Conservation (phyloP, 441 rosid genomes). For the Eruca vesicaria region DNA sequence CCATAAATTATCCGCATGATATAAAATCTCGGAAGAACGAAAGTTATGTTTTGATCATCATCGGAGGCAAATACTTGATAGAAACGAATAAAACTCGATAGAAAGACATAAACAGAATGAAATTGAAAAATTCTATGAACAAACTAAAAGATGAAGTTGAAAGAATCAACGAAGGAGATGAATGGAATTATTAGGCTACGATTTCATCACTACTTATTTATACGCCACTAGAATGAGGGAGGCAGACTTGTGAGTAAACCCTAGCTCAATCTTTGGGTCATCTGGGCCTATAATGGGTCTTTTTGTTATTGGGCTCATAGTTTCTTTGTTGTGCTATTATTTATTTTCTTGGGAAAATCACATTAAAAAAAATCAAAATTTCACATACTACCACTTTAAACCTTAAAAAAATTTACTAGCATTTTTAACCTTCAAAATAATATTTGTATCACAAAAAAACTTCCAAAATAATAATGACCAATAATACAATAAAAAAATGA, state of each 20-base stretch:
- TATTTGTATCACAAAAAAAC: too few relatives aligned
- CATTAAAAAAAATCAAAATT: too few relatives aligned
- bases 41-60: slow-evolving; percentile 44
- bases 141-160: neutral
- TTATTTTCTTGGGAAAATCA: too few relatives aligned
- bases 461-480: too few relatives aligned
- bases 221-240: neutral
- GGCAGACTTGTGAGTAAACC: neutral
- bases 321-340: too few relatives aligned
- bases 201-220: neutral
- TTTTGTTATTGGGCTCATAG: neutral
- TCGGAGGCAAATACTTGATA: slow-evolving; percentile 17
- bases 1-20: slow-evolving; percentile 51
- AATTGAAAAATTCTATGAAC: neutral
- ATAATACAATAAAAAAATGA: too few relatives aligned
- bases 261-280: slow-evolving; percentile 2
- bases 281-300: neutral
- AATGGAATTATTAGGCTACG: neutral
- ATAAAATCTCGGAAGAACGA: slow-evolving; percentile 66
- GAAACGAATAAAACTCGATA: neutral
- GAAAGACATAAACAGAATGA: neutral
- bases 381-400: too few relatives aligned
- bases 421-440: too few relatives aligned
- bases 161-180: neutral
- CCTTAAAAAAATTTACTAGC: too few relatives aligned